These are phyloP conservation scores for Gossypium aridum DNA, from an alignment of 441 rosid species.

Conservation along the genomic window DNA sequence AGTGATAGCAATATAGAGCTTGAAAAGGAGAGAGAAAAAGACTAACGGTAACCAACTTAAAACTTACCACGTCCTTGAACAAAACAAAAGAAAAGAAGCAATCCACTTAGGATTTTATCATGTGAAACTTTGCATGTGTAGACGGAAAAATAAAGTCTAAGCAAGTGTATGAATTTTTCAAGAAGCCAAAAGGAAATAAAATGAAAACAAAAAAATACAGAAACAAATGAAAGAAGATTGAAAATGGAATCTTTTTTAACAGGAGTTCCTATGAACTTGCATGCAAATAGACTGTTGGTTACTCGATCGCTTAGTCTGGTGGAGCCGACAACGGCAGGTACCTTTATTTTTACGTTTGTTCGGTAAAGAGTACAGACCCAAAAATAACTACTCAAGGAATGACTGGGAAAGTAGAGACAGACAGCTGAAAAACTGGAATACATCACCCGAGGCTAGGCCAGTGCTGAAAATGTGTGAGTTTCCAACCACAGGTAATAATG, in stretches of 20 bases:
- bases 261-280: slow-evolving; percentile 32
- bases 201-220: slow-evolving; percentile 45
- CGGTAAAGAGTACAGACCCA: not conserved
- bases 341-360: not conserved
- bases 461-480: too few species aligned
- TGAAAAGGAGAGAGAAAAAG: slow-evolving; percentile 19
- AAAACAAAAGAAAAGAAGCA: too few species aligned
- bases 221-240: slow-evolving; percentile 19
- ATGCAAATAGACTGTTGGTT: slow-evolving; percentile 14
- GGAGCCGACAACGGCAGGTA: not conserved
- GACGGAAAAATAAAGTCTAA: slow-evolving; percentile 27
- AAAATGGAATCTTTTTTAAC: slow-evolving; percentile 4
- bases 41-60: too few species aligned
- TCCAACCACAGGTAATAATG: too few species aligned
- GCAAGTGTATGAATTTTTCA: slow-evolving; percentile 54
- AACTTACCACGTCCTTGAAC: slow-evolving; percentile 39
- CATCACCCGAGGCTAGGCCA: too few species aligned
- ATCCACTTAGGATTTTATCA: not conserved
- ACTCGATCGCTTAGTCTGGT: too few species aligned
- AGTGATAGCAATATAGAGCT: slow-evolving; percentile 92
- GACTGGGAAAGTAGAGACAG: not conserved
- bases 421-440: too few species aligned
- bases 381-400: not conserved
- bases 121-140: slow-evolving; percentile 20
- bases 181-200: slow-evolving; percentile 46